Conservation (phyloP, 1,284 basidiomycete species). For the Sporisorium reilianum region DNA sequence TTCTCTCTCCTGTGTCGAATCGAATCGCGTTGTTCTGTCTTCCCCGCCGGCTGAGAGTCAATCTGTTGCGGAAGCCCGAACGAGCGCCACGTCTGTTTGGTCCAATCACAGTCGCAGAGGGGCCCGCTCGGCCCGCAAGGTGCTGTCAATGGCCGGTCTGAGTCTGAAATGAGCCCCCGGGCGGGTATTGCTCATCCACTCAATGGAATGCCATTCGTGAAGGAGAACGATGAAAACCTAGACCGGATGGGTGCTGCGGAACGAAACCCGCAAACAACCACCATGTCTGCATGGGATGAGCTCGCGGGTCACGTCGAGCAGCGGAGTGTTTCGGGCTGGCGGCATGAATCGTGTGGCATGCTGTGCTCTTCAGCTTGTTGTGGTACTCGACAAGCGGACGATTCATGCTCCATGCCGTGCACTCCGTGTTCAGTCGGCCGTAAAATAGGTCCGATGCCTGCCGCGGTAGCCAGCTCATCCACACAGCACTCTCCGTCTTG, state of each 20-base stretch:
- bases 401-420: not conserved
- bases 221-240: not conserved
- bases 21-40: not conserved
- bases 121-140: not conserved
- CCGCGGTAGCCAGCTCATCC: too few species aligned
- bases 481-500: too few species aligned
- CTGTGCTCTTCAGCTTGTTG: not conserved
- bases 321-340: not conserved
- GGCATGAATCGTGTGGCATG: slow-evolving; percentile 1
- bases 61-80: not conserved
- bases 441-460: not conserved
- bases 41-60: not conserved
- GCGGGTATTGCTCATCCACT: not conserved
- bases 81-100: not conserved
- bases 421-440: not conserved
- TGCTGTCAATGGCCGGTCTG: not conserved
- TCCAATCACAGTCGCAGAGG: not conserved
- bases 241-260: not conserved
- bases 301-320: not conserved
- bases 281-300: not conserved
- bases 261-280: not conserved
- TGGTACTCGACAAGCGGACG: not conserved
- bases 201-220: not conserved
- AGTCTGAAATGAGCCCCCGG: not conserved
- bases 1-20: not conserved